phyloP scores from a whole-genome alignment of 805 yeast species.

The Starmerella powellii region DNA sequence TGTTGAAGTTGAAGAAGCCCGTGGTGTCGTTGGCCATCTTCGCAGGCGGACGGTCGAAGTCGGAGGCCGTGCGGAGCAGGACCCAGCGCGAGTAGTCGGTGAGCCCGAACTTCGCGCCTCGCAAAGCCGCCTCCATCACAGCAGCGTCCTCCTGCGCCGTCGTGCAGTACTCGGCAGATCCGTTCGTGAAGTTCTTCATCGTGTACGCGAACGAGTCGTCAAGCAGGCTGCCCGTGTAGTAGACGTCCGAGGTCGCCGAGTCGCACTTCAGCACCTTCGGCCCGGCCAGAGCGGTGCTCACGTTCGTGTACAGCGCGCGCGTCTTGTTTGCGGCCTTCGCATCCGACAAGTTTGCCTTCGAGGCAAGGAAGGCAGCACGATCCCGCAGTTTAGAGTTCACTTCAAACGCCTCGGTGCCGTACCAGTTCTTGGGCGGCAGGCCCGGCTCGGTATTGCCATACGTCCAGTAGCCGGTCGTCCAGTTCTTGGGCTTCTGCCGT shows the following conservation, averaged over 20 bases:
- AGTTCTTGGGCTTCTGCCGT: conserved; percentile 34
- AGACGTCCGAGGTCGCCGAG: conserved; percentile 47
- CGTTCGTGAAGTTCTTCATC: conserved; percentile 43
- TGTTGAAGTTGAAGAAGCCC: conserved; percentile 38
- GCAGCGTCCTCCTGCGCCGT: conserved; percentile 63
- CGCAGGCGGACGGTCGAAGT: conserved; percentile 45
- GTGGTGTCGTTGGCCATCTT: conserved; percentile 35
- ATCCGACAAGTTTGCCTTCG: conserved; percentile 34
- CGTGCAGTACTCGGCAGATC: conserved; percentile 46
- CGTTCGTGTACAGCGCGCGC: conserved; percentile 39
- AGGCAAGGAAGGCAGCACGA: conserved; percentile 44
- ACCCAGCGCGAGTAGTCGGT: conserved; percentile 48
- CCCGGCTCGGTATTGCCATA: conserved; percentile 41
- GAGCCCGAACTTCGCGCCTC: conserved; percentile 43
- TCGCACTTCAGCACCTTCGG: conserved; percentile 46
- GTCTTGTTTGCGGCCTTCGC: conserved; percentile 35
- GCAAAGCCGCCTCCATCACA: conserved; percentile 44
- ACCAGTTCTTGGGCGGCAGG: conserved; percentile 42
- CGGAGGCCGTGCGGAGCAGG: conserved; percentile 49
- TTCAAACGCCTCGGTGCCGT: conserved; percentile 57
- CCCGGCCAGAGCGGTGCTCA: conserved; percentile 38
- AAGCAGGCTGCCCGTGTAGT: conserved; percentile 44
- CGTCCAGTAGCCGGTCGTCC: conserved; percentile 51
- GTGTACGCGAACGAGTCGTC: conserved; percentile 40
- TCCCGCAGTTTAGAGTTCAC: conserved; percentile 47